phyloP scores from a whole-genome alignment of 176 grass and related monocot species.

The Saccharum officinarum region DNA sequence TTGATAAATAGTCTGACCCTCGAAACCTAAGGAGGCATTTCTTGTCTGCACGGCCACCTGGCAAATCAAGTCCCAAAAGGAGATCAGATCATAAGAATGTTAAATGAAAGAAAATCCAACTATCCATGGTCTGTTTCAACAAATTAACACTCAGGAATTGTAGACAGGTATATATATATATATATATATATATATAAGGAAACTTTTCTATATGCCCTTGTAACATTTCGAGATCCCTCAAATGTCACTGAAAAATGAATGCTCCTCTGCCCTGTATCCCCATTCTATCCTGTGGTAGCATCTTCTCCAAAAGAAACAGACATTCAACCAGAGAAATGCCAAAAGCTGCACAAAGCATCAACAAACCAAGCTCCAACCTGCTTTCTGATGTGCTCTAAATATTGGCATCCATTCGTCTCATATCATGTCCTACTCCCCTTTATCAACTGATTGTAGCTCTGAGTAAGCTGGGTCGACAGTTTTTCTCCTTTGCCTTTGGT shows the following conservation, averaged over 20 bases:
- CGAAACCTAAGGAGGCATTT: slow-evolving; percentile 76
- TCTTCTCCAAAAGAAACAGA: background rate
- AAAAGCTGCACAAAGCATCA: background rate
- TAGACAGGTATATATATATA: background rate
- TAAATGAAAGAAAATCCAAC: slow-evolving; percentile 19
- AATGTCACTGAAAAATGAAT: background rate
- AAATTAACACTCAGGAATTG: background rate
- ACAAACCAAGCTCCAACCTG: background rate
- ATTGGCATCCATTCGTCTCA: background rate
- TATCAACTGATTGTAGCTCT: background rate
- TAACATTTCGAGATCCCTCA: background rate
- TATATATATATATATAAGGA: background rate
- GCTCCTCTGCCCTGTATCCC: background rate
- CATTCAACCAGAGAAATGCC: background rate
- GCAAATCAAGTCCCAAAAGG: slow-evolving; percentile 36
- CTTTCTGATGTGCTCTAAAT: background rate
- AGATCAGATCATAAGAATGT: slow-evolving; percentile 16
- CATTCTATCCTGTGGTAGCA: background rate
- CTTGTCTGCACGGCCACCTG: slow-evolving; percentile 64
- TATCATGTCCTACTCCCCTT: background rate
- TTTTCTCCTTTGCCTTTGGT: background rate
- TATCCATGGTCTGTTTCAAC: background rate
- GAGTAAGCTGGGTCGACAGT: background rate
- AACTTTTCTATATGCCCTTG: background rate
- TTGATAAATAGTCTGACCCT: slow-evolving; percentile 76